Base-by-base conservation (phyloP, 768 basidiomycete species). In the Crassisporium funariophilum region DNA sequence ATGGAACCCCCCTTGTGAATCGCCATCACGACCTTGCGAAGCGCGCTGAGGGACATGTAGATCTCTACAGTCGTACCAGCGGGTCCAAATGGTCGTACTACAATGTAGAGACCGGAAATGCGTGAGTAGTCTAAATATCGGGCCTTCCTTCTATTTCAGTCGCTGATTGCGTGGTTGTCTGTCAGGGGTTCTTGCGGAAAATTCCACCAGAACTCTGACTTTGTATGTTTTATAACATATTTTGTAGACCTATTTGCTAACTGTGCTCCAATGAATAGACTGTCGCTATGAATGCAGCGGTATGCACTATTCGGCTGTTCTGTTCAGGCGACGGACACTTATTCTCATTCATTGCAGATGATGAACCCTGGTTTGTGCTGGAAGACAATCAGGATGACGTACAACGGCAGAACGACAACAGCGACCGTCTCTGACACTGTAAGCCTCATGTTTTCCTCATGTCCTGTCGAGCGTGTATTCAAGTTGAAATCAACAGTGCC, bases 371-470 rank as follows among this genome's bases (percentile, higher is more conserved):
- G 71, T 19, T 68, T 56, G 53, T 91, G 89, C 58, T 78, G 68
- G 63, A 69, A 84, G 66, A 64, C 47, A 44, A 83, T 92, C 56
- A 80, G 76, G 17, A 83, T 92, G 56, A 68, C 70, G 2, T 78
- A 69, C 60, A 70, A 73, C 31, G 88, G 88, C 37, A 80, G 80
- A 62, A 70, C 78, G 4, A 62, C 77, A 0, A 57, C 57, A 29
- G 89, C 89, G 5, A 73, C 70, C 5, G 79, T 91, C 52, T 70
- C 68, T 54, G 90, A 92, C 51, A 66, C 76, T 69, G 86, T 84
- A 23, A 46, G 74, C 67, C 12, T 35, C 17, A 47, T 38, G 6
- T 22, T 17, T 35, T 34, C 3, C 9, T 13, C 9, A 44, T 39
- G 6, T 43, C 12, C 21, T 44, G 44, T 19, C 35, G 5, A 35